These are phyloP conservation scores for Parachaetomium inaequale DNA, from an alignment of 495 filamentous ascomycete genomes.

Conservation along the genomic window DNA sequence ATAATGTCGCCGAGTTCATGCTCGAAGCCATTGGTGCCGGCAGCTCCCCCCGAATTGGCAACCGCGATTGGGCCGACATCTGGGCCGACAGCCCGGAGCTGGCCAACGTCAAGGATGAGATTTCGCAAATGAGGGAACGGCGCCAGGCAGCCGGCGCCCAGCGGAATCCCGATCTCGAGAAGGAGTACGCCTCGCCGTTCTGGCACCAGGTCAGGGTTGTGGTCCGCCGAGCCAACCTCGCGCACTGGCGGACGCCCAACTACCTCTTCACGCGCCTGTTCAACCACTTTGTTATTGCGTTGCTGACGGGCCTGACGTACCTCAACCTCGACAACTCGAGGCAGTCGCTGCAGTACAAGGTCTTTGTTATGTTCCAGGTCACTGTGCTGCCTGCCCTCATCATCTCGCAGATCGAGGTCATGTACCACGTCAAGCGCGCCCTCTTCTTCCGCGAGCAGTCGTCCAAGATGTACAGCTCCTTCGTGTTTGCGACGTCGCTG, in stretches of 20 bases:
- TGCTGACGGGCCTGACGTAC: conserved; percentile 72
- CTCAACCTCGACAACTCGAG: conserved; percentile 65
- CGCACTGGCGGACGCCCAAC: conserved; percentile 72
- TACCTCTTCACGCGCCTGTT: conserved; percentile 76
- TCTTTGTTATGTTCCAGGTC: conserved; percentile 82
- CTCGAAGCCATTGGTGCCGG: conserved; percentile 83
- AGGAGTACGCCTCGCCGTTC: conserved; percentile 72
- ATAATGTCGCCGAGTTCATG: conserved; percentile 84
- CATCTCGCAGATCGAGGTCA: conserved; percentile 72
- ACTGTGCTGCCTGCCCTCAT: conserved; percentile 73
- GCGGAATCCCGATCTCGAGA: conserved; percentile 45
- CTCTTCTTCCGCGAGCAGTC: conserved; percentile 77
- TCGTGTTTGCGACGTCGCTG: conserved; percentile 68
- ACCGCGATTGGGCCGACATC: conserved; percentile 76
- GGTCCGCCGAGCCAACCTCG: conserved; percentile 58
- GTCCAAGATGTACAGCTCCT: conserved; percentile 71
- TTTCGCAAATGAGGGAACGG: conserved; percentile 61
- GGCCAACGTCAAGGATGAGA: conserved; percentile 60
- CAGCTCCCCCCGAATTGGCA: conserved; percentile 64
- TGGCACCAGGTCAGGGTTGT: conserved; percentile 68
- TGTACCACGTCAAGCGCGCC: conserved; percentile 67
- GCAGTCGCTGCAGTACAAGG: conserved; percentile 66
- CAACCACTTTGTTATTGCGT: conserved; percentile 66
- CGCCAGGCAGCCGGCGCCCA: conserved; percentile 47
- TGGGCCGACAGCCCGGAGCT: conserved; percentile 71